These are phyloP conservation scores for Saccharomyces uvarum DNA, from an alignment of 1,139 yeast genomes.

Conservation along the genomic window DNA sequence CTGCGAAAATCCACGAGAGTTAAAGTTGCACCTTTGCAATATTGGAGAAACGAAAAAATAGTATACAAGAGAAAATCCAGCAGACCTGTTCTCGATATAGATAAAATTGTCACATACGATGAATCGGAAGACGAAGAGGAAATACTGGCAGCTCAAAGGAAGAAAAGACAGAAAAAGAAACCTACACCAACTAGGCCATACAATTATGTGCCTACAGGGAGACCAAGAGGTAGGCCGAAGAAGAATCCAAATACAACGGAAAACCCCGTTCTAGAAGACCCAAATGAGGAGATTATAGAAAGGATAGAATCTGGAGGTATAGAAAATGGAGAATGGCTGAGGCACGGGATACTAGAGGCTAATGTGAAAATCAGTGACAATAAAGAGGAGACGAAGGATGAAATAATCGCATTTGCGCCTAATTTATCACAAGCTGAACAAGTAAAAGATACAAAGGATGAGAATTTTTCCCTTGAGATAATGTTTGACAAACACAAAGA, in stretches of 20 bases:
- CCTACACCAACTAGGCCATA: conserved; percentile 19
- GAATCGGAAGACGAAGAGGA: conserved; percentile 30
- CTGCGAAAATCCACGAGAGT: conserved; percentile 53
- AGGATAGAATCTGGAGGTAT: conserved; percentile 33
- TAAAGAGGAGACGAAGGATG: conserved; percentile 37
- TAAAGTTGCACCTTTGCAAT: conserved; percentile 66
- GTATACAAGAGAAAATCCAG: conserved; percentile 50
- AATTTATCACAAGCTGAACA: conserved; percentile 45
- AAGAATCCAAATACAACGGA: conserved; percentile 9
- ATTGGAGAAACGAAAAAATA: conserved; percentile 77
- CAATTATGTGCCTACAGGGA: conserved; percentile 23
- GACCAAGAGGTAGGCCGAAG: conserved; percentile 24
- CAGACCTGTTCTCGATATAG: conserved; percentile 51
- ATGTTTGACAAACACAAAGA: conserved; percentile 62
- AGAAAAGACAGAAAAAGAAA: conserved; percentile 6
- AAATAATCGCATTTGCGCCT: conserved; percentile 65
- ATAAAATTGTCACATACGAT: conserved; percentile 46
- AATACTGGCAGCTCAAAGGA: conserved; percentile 6
- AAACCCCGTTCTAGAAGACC: conserved; percentile 11
- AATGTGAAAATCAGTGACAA: conserved; percentile 41
- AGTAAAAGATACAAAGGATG: conserved; percentile 40
- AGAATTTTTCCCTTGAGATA: conserved; percentile 56
- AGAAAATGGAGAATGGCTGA: conserved; percentile 51
- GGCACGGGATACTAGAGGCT: conserved; percentile 45
- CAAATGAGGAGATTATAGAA: conserved; percentile 17